These are phyloP conservation scores for Neonectria sp. DNA, from an alignment of 2,329 filamentous ascomycete species.

Conservation along the genomic window DNA sequence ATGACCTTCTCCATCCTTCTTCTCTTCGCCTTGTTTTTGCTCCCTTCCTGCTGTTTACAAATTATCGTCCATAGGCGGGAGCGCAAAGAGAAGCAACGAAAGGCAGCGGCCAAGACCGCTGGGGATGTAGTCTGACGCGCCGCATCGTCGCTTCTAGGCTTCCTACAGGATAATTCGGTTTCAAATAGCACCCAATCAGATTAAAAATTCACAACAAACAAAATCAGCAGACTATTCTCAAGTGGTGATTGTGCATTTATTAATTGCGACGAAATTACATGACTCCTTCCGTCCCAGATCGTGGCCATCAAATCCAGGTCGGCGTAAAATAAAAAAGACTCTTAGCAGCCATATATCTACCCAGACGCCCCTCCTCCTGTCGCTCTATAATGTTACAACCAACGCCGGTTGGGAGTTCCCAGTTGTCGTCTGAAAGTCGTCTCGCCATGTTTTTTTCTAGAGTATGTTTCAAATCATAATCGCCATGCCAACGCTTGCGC, in stretches of 20 bases:
- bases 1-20: conserved; percentile 10
- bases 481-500: conserved; percentile 7
- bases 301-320: conserved; percentile 30
- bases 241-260: conserved; percentile 28
- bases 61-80: conserved; percentile 22
- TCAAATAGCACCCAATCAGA: not conserved
- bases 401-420: conserved; percentile 41
- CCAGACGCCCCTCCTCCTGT: conserved; percentile 32
- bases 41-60: conserved; percentile 29
- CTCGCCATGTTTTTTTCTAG: conserved; percentile 28
- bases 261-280: conserved; percentile 10
- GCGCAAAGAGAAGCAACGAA: conserved; percentile 8
- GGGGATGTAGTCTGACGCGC: not conserved
- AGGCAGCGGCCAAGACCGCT: not conserved
- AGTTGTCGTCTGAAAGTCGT: conserved; percentile 29
- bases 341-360: conserved; percentile 29
- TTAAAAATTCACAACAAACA: not conserved
- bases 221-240: not conserved
- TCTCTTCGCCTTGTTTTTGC: conserved; percentile 27
- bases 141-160: not conserved
- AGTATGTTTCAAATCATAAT: conserved; percentile 18
- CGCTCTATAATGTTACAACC: conserved; percentile 41
- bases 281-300: conserved; percentile 10
- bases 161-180: not conserved
- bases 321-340: conserved; percentile 18